phyloP scores from a whole-genome alignment of 2,329 filamentous ascomycete genomes.

The Didymella lethalis region DNA sequence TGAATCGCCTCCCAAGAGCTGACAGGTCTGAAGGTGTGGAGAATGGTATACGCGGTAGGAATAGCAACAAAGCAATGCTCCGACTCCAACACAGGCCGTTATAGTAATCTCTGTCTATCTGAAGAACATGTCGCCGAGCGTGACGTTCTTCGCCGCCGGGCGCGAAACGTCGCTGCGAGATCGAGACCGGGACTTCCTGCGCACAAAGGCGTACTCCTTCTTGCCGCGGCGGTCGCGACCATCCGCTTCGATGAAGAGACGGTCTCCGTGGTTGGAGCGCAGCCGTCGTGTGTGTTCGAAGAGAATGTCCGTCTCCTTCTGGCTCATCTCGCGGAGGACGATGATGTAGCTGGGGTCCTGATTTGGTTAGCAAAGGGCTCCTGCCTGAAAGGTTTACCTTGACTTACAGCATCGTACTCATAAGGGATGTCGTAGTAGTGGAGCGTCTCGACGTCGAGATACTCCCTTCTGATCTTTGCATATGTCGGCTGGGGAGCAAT shows the following conservation, averaged over 20 bases:
- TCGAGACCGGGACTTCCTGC: conserved; percentile 41
- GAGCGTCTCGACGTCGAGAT: conserved; percentile 57
- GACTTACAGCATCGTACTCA: conserved; percentile 58
- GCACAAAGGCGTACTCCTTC: conserved; percentile 57
- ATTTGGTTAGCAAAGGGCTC: conserved; percentile 13
- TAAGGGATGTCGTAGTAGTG: conserved; percentile 59
- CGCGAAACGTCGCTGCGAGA: conserved; percentile 44
- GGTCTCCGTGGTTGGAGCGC: conserved; percentile 40
- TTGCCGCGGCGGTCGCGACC: conserved; percentile 47
- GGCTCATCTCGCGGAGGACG: conserved; percentile 59
- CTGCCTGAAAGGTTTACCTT: neutral
- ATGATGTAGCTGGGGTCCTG: conserved; percentile 58
- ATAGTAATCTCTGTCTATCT: conserved; percentile 16
- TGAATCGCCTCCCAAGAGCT: neutral
- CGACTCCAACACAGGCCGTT: neutral
- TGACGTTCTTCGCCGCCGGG: conserved; percentile 42
- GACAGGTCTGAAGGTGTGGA: neutral
- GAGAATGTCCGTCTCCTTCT: conserved; percentile 57
- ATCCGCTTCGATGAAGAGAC: conserved; percentile 55
- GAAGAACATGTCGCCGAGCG: conserved; percentile 46
- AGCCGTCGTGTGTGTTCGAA: conserved; percentile 60
- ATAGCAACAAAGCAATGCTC: conserved; percentile 1
- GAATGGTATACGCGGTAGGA: conserved; percentile 20
- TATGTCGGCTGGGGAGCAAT: conserved; percentile 53
- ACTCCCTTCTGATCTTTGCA: conserved; percentile 57